A percentile compares a stretch with the other conserved stretches of the same genome.
phyloP scores from a whole-genome alignment of 306 rosid genomes.

The Malus sylvestris region DNA sequence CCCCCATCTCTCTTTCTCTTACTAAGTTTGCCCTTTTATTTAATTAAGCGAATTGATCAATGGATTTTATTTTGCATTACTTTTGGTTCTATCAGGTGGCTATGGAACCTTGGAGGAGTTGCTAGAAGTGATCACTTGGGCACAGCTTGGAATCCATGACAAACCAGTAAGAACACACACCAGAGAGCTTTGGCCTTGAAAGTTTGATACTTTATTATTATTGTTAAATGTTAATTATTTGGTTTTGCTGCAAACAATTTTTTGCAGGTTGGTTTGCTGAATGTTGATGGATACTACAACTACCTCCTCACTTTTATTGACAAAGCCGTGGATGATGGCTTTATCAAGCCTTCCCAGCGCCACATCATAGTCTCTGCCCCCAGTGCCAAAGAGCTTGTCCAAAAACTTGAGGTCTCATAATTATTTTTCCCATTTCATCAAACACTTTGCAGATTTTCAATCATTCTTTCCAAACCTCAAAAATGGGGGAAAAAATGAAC shows the following conservation, averaged over 20 bases:
- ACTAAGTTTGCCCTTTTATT: background rate
- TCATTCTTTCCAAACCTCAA: background rate
- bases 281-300: conserved; percentile 56
- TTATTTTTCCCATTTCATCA: background rate
- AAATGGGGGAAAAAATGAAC: conserved; percentile 10
- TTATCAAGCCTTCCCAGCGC: conserved; percentile 49
- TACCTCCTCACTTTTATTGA: conserved; percentile 46
- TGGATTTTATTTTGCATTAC: background rate
- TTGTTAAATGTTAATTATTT: too few species aligned
- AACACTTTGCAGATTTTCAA: background rate
- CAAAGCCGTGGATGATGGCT: conserved; percentile 61
- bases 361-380: conserved; percentile 49
- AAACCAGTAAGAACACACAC: conserved; percentile 36
- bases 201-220: background rate
- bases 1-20: conserved; percentile 10
- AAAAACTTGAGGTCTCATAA: conserved; percentile 44
- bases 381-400: conserved; percentile 50
- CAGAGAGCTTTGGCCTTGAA: background rate
- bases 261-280: conserved; percentile 47
- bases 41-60: background rate
- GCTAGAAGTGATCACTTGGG: conserved; percentile 56
- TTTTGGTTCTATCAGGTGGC: conserved; percentile 32
- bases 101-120: conserved; percentile 56
- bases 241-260: background rate
- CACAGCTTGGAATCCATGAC: conserved; percentile 59